These are phyloP conservation scores for Nicotiana noctiflora DNA, from an alignment of 257 asterid genomes.

Conservation along the genomic window DNA sequence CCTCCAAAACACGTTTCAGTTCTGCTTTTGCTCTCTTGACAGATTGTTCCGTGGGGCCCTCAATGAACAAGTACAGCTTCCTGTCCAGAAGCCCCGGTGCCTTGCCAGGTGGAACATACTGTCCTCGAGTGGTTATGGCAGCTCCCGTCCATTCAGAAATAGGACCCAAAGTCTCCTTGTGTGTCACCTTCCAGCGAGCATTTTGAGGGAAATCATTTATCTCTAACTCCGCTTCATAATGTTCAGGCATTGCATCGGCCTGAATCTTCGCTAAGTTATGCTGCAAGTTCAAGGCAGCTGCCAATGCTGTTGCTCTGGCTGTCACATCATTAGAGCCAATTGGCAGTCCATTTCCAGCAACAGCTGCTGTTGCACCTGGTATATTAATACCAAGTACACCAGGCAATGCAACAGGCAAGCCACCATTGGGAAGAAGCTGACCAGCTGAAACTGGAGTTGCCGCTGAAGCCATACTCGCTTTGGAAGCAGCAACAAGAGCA, in stretches of 20 bases:
- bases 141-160: constrained; percentile 96
- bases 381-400: constrained; percentile 35
- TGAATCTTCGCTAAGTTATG: constrained; percentile 83
- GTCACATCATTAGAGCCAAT: constrained; percentile 49
- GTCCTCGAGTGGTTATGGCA: constrained; percentile 89
- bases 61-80: constrained; percentile 84
- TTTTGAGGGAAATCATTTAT: constrained; percentile 90
- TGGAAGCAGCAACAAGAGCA: constrained; percentile 53
- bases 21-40: constrained; percentile 88
- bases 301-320: constrained; percentile 67
- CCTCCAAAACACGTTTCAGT: constrained; percentile 87
- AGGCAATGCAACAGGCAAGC: constrained; percentile 43
- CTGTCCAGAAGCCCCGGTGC: constrained; percentile 65
- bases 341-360: constrained; percentile 31
- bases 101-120: constrained; percentile 68
- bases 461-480: constrained; percentile 22
- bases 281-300: constrained; percentile 79
- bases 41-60: constrained; percentile 86
- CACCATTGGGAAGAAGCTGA: constrained; percentile 37
- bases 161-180: constrained; percentile 89
- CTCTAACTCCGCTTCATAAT: constrained; percentile 83
- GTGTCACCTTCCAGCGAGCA: constrained; percentile 97
- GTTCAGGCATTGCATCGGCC: constrained; percentile 78
- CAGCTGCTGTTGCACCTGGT: constrained; percentile 33
- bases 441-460: constrained; percentile 31